Evolutionary conservation across 352 stramenopile species (phyloP).

Genomic region (Peronosclerospora sorghi): DNA sequence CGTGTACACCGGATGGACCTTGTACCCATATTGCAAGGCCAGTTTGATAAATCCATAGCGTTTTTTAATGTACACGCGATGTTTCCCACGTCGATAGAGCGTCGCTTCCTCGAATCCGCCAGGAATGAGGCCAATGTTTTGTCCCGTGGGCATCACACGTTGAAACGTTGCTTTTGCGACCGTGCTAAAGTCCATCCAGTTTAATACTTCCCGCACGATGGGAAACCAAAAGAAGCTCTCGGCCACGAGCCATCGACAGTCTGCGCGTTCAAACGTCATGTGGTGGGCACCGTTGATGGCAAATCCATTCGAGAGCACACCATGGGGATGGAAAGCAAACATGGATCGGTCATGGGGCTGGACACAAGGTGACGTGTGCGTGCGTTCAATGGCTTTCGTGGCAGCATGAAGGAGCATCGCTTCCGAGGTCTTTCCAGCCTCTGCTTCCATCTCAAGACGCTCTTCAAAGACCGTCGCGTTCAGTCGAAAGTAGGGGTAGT

Average conservation of each 20-base stretch:
- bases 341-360: constrained; percentile 10
- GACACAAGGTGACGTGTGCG: constrained; percentile 7
- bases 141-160: constrained; percentile 31
- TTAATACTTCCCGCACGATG: constrained; percentile 46
- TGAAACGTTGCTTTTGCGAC: constrained; percentile 40
- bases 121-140: constrained; percentile 78
- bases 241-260: constrained; percentile 51
- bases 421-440: constrained; percentile 1
- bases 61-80: constrained; percentile 87
- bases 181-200: constrained; percentile 57
- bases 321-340: constrained; percentile 58
- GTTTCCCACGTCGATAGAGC: constrained; percentile 58
- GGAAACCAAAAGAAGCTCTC: constrained; percentile 67
- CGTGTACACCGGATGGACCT: constrained; percentile 79
- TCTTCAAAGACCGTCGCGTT: constrained; percentile 35
- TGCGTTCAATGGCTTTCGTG: constrained; percentile 6
- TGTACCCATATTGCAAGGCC: constrained; percentile 85
- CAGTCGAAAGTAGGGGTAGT: constrained; percentile 45
- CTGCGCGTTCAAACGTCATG: constrained; percentile 30
- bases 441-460: constrained; percentile 6
- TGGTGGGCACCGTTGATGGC: constrained; percentile 46
- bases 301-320: constrained; percentile 47
- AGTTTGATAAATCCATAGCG: constrained; percentile 91
- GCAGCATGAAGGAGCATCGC: not conserved
- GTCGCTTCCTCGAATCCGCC: constrained; percentile 93